Conservation (phyloP, 106 monocot species). For the Dendrobium officinale region DNA sequence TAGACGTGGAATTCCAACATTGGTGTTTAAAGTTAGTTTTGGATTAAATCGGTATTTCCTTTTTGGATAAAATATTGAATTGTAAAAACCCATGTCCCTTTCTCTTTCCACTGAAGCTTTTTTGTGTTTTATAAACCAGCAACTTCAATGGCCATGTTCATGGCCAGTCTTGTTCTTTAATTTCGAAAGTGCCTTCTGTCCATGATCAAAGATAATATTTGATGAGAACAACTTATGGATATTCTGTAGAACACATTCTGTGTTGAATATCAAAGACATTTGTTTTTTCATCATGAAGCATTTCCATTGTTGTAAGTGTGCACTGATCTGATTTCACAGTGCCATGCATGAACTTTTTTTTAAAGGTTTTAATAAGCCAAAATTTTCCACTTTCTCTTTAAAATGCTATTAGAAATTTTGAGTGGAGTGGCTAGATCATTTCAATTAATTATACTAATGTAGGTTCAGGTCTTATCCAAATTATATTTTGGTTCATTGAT, state of each 20-base stretch:
- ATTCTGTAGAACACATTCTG: not conserved
- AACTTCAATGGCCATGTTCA: not conserved
- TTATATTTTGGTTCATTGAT: not conserved
- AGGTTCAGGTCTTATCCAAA: not conserved
- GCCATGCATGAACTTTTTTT: not conserved
- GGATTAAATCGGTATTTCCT: not conserved
- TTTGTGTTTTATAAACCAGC: not conserved
- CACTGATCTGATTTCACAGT: not conserved
- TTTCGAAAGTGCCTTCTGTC: not conserved
- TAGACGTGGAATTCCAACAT: not conserved
- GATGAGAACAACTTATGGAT: not conserved
- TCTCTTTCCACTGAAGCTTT: not conserved
- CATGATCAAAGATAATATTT: not conserved
- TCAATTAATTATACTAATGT: not conserved
- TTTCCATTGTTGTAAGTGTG: not conserved
- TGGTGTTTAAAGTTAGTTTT: not conserved
- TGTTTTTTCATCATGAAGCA: not conserved
- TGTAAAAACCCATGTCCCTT: not conserved
- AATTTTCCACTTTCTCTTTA: not conserved
- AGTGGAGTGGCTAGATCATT: not conserved
- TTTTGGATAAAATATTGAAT: not conserved
- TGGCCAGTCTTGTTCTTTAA: not conserved
- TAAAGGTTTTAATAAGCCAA: not conserved
- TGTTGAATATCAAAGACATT: not conserved
- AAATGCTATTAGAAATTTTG: not conserved